Percentiles rank a stretch among this genome's conserved stretches.
phyloP scores from a whole-genome alignment of 306 rosid genomes.

The Lathyrus tuberosus region DNA sequence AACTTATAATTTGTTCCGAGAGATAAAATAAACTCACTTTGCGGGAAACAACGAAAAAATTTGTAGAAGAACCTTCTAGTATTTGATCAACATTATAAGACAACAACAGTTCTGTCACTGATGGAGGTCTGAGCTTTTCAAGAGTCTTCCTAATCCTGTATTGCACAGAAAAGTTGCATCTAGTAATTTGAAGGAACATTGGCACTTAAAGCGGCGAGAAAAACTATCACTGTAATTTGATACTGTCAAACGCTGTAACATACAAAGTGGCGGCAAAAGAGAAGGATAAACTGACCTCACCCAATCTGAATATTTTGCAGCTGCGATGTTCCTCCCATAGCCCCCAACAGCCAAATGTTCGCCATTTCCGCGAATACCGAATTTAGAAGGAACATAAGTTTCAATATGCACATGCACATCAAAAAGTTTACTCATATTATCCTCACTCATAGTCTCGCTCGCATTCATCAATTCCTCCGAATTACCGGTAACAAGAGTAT shows the following conservation, averaged over 20 bases:
- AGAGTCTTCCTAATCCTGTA: constrained; percentile 77
- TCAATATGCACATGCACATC: constrained; percentile 65
- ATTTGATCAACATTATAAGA: constrained; percentile 76
- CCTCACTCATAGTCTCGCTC: constrained; percentile 40
- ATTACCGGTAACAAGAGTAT: constrained; percentile 66
- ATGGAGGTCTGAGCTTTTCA: constrained; percentile 82
- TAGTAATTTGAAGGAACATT: constrained; percentile 25
- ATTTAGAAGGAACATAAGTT: constrained; percentile 55
- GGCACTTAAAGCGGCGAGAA: constrained; percentile 10
- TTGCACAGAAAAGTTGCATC: constrained; percentile 25
- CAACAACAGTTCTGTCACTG: constrained; percentile 80
- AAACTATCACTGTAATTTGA: no score
- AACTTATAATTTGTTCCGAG: constrained; percentile 16
- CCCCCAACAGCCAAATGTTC: constrained; percentile 79
- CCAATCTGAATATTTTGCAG: constrained; percentile 92
- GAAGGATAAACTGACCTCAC: constrained; percentile 77
- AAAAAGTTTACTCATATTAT: constrained; percentile 40
- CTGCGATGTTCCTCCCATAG: constrained; percentile 66
- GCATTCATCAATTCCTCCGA: constrained; percentile 54
- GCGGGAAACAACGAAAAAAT: constrained; percentile 71
- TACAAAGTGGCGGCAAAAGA: no score
- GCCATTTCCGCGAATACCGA: constrained; percentile 55
- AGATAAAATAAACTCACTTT: constrained; percentile 55
- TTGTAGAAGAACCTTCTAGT: constrained; percentile 87
- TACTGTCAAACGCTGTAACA: no score